phyloP scores from a whole-genome alignment of 129 eudicot genomes.

The Flaveria linearis region DNA sequence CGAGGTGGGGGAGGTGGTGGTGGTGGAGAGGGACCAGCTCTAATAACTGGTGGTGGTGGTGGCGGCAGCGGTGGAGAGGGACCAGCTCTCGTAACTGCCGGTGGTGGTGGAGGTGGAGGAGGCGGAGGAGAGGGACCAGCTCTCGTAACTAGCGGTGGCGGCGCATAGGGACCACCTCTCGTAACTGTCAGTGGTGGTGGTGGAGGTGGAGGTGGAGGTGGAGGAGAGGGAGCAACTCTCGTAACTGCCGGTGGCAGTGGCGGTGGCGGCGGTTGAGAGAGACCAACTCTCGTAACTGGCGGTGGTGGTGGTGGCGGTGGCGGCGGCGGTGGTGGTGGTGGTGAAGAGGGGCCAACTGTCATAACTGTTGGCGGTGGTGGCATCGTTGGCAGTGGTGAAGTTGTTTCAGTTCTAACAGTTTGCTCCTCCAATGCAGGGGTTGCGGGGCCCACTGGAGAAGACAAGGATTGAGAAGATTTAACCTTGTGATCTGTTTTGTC shows the following conservation, averaged over 20 bases:
- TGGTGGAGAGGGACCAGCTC: conserved; percentile 26
- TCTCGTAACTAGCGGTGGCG: conserved; percentile 39
- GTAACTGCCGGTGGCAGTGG: conserved; percentile 29
- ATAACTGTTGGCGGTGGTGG: conserved; percentile 29
- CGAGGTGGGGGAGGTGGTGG: conserved; percentile 41
- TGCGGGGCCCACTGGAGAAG: conserved; percentile 30
- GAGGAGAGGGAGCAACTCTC: neutral
- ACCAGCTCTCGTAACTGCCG: conserved; percentile 34
- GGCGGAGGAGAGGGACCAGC: conserved; percentile 30
- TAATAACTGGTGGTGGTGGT: conserved; percentile 41
- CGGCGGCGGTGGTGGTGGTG: conserved; percentile 36
- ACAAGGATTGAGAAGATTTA: conserved; percentile 21
- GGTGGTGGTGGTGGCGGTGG: too few relatives aligned
- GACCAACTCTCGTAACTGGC: conserved; percentile 8
- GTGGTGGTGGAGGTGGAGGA: conserved; percentile 44
- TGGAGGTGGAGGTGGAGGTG: conserved; percentile 24
- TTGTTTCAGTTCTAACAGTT: conserved; percentile 17
- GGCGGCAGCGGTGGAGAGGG: conserved; percentile 33
- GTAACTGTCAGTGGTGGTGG: conserved; percentile 27
- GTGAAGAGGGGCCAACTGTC: conserved; percentile 6
- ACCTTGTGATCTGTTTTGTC: conserved; percentile 19
- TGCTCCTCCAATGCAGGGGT: conserved; percentile 41
- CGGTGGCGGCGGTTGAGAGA: conserved; percentile 32
- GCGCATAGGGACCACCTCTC: conserved; percentile 24
- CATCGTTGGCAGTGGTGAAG: conserved; percentile 35